These are phyloP conservation scores for Colletotrichum sp. DNA, from an alignment of 2,329 filamentous ascomycete genomes.

Conservation along the genomic window DNA sequence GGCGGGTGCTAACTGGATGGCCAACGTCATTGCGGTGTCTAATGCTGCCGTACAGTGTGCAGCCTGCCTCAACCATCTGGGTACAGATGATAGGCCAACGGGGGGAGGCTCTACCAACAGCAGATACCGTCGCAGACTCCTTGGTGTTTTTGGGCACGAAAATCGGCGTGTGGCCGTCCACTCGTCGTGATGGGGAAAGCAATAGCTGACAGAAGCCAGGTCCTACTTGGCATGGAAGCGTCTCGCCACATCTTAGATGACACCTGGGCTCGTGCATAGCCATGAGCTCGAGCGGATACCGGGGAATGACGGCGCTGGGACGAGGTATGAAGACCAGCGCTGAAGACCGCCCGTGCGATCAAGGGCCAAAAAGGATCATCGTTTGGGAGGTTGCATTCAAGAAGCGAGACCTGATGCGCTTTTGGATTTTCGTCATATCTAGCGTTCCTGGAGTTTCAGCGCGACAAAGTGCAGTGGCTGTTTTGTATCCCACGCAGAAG, in stretches of 20 bases:
- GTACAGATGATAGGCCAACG: neutral
- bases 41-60: neutral
- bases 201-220: neutral
- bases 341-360: slow-evolving; percentile 4
- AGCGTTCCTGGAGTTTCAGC: neutral
- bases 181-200: neutral
- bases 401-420: neutral
- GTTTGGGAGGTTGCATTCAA: neutral
- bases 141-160: neutral
- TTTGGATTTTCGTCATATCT: neutral
- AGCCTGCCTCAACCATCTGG: neutral
- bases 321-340: neutral
- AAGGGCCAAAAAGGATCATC: neutral
- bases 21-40: neutral
- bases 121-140: neutral
- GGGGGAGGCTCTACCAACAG: neutral
- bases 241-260: neutral
- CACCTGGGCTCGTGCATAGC: neutral
- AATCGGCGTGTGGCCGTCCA: neutral
- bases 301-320: slow-evolving; percentile 1
- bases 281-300: neutral
- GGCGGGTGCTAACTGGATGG: neutral
- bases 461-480: neutral
- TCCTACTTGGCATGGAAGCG: neutral
- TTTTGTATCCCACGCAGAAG: neutral